Conservation (phyloP, 1,284 basidiomycete species). For the Pseudozyma flocculosa region DNA sequence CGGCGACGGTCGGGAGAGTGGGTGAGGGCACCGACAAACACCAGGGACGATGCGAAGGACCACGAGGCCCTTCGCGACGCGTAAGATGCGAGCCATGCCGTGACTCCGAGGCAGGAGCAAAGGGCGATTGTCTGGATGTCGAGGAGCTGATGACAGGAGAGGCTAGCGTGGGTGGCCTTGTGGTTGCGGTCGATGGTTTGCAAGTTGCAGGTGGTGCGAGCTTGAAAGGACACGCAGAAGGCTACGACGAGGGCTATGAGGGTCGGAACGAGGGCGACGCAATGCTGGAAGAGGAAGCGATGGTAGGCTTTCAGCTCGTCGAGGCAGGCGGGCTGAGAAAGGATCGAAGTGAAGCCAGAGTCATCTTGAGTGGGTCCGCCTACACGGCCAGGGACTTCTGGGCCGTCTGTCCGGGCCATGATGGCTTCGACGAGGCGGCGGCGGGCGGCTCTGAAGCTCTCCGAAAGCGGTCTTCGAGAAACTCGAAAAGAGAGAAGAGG, state of each 20-base stretch:
- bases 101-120: slow-evolving; percentile 17
- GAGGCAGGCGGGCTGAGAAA: slow-evolving; percentile 8
- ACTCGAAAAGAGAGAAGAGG: no score
- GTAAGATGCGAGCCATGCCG: slow-evolving; percentile 29
- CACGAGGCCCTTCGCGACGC: slow-evolving; percentile 20
- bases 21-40: no score
- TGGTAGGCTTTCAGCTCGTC: slow-evolving; percentile 4
- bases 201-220: slow-evolving; percentile 12
- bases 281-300: slow-evolving; percentile 16
- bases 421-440: no score
- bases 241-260: slow-evolving; percentile 8
- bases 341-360: no score
- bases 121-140: slow-evolving; percentile 21
- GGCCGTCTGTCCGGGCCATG: no score
- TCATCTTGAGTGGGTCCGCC: no score
- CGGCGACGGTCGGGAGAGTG: no score
- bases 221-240: slow-evolving; percentile 10
- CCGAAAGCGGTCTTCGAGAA: no score
- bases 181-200: no score
- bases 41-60: not conserved
- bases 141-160: slow-evolving; percentile 18
- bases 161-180: no score
- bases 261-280: slow-evolving; percentile 16
- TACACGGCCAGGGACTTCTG: no score
- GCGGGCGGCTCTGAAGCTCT: no score